phyloP scores from a whole-genome alignment of 2,329 filamentous ascomycete genomes.

The Cytospora chrysosperma region DNA sequence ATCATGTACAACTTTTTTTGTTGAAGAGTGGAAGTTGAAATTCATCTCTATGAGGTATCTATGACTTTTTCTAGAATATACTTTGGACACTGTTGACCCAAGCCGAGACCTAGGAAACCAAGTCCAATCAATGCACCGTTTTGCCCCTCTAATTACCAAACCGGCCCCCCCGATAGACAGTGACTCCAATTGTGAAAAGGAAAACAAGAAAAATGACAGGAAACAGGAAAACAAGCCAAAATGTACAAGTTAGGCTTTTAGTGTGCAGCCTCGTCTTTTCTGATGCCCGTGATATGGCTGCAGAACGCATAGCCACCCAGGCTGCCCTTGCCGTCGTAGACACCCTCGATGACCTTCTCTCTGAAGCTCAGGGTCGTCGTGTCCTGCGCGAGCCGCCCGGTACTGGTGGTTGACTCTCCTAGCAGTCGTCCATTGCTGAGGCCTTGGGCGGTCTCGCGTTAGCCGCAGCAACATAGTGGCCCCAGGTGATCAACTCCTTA shows the following conservation, averaged over 20 bases:
- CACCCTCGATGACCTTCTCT: conserved; percentile 11
- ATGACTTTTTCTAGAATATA: conserved; percentile 22
- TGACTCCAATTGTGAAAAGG: conserved; percentile 13
- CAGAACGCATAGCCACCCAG: conserved; percentile 21
- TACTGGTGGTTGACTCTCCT: conserved; percentile 9
- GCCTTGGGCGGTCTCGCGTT: conserved; percentile 30
- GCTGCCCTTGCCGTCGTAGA: conserved; percentile 23
- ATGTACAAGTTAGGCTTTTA: conserved; percentile 1
- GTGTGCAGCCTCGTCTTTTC: background rate
- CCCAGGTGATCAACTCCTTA: conserved; percentile 32
- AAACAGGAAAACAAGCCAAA: background rate
- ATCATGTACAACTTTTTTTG: background rate
- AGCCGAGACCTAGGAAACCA: conserved; percentile 11
- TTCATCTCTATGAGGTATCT: conserved; percentile 22
- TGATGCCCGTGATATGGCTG: conserved; percentile 20
- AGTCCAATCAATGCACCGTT: conserved; percentile 17
- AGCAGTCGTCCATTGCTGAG: conserved; percentile 19
- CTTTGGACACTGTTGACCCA: conserved; percentile 15
- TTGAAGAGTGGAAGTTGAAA: conserved; percentile 9
- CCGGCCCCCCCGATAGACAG: background rate
- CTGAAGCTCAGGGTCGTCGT: background rate
- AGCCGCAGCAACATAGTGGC: conserved; percentile 31
- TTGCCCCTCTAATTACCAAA: conserved; percentile 11
- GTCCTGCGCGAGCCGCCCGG: conserved; percentile 1
- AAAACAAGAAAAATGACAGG: background rate